Conservation (phyloP, 352 stramenopile species). For the Phytophthora ohioensis region DNA sequence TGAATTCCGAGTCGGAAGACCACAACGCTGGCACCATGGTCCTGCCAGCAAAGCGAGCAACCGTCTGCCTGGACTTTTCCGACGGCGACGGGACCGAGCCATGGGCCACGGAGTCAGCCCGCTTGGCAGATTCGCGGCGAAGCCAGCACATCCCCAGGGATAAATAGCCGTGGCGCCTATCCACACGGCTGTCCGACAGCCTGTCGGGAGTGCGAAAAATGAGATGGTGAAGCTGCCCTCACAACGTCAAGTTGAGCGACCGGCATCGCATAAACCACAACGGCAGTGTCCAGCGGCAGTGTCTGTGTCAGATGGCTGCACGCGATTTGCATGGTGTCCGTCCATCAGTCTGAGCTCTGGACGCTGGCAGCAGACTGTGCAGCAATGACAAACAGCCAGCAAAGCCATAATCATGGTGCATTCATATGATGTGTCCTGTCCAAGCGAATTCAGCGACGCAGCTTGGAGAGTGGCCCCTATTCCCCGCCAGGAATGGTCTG, state of each 20-base stretch:
- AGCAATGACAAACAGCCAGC: slow-evolving; percentile 45
- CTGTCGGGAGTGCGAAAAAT: slow-evolving; percentile 26
- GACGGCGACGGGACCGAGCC: slow-evolving; percentile 17
- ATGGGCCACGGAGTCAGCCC: not conserved
- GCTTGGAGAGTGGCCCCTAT: slow-evolving; percentile 11
- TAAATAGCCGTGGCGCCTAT: slow-evolving; percentile 44
- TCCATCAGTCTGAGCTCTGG: slow-evolving; percentile 16
- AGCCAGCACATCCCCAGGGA: slow-evolving; percentile 32
- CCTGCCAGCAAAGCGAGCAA: slow-evolving; percentile 3
- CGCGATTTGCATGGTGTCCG: slow-evolving; percentile 29
- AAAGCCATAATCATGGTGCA: slow-evolving; percentile 41
- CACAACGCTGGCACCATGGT: slow-evolving; percentile 3
- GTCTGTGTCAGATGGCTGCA: slow-evolving; percentile 33
- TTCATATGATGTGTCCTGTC: slow-evolving; percentile 44
- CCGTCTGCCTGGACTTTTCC: slow-evolving; percentile 21
- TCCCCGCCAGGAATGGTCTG: slow-evolving; percentile 35
- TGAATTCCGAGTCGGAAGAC: slow-evolving; percentile 9
- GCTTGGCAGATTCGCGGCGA: slow-evolving; percentile 32
- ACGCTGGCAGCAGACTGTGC: slow-evolving; percentile 26
- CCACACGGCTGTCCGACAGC: slow-evolving; percentile 27
- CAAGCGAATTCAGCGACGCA: slow-evolving; percentile 31
- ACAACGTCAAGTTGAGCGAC: slow-evolving; percentile 38
- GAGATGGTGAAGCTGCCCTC: not conserved
- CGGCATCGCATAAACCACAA: slow-evolving; percentile 29
- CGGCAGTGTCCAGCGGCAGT: slow-evolving; percentile 29